A percentile compares a stretch with the other conserved stretches of the same genome.
Conservation (phyloP, 2,329 filamentous ascomycete species). For the Gnomoniopsis sp. region DNA sequence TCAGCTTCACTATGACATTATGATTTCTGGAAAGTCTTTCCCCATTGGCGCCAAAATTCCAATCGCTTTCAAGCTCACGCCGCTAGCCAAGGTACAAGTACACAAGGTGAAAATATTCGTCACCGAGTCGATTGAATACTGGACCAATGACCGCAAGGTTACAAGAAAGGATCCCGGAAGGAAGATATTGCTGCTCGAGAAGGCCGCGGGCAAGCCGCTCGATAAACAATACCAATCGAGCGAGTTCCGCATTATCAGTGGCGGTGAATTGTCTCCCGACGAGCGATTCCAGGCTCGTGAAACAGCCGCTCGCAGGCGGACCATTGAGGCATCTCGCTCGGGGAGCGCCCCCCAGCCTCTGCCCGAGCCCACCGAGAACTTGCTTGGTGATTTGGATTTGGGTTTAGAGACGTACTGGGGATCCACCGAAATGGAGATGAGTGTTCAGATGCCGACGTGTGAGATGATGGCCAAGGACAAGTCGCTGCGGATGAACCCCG, state of each 20-base stretch:
- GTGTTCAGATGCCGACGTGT: slow-evolving; percentile 86
- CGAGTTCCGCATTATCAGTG: slow-evolving; percentile 71
- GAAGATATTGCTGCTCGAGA: slow-evolving; percentile 85
- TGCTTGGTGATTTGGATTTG: slow-evolving; percentile 75
- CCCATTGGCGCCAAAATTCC: slow-evolving; percentile 84
- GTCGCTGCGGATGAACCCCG: slow-evolving; percentile 68
- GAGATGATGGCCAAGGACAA: slow-evolving; percentile 77
- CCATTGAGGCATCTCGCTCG: slow-evolving; percentile 46
- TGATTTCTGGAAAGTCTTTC: slow-evolving; percentile 94
- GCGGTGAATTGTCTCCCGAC: slow-evolving; percentile 66
- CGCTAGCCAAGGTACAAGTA: slow-evolving; percentile 87
- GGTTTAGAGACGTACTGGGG: slow-evolving; percentile 71
- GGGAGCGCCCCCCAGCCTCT: slow-evolving; percentile 38
- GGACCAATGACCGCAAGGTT: slow-evolving; percentile 79
- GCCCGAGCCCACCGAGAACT: slow-evolving; percentile 59
- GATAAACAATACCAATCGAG: slow-evolving; percentile 72
- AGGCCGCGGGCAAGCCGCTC: slow-evolving; percentile 74
- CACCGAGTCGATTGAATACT: slow-evolving; percentile 88
- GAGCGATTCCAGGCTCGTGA: slow-evolving; percentile 46
- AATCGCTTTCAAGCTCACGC: slow-evolving; percentile 91
- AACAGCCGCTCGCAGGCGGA: slow-evolving; percentile 47
- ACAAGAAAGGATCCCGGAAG: slow-evolving; percentile 79
- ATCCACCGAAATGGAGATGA: slow-evolving; percentile 92
- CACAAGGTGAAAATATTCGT: slow-evolving; percentile 90
- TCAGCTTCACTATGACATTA: slow-evolving; percentile 91